These are phyloP conservation scores for Termitomyces sp. DNA, from an alignment of 768 basidiomycete species.

Conservation along the genomic window DNA sequence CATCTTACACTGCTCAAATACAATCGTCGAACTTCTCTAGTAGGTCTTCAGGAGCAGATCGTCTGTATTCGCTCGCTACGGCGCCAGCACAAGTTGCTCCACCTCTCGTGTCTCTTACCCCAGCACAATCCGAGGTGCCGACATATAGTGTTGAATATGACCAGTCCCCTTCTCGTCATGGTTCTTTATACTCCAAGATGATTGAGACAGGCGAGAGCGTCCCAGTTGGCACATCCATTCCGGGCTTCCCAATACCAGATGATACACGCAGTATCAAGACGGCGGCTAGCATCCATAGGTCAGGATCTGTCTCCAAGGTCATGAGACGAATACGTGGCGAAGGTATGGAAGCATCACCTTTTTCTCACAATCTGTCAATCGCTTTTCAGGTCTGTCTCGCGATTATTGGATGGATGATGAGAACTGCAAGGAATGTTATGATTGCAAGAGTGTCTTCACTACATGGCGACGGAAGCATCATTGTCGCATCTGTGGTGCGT, in stretches of 20 bases:
- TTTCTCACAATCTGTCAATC: neutral
- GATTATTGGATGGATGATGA: constrained; percentile 99
- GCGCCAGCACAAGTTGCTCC: constrained; percentile 61
- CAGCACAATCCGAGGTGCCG: constrained; percentile 74
- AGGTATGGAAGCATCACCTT: constrained; percentile 36
- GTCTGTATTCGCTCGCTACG: constrained; percentile 50
- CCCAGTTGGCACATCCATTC: constrained; percentile 70
- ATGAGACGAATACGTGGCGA: constrained; percentile 88
- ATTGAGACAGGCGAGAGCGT: constrained; percentile 51
- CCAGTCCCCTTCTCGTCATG: constrained; percentile 47
- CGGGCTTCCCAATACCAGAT: constrained; percentile 89
- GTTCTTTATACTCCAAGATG: constrained; percentile 42
- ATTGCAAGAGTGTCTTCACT: constrained; percentile 91
- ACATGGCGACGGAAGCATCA: constrained; percentile 96
- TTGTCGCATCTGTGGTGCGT: constrained; percentile 90
- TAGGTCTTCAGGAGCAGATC: constrained; percentile 43
- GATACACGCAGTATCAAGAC: constrained; percentile 86
- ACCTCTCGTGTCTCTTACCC: constrained; percentile 80
- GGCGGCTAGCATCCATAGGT: constrained; percentile 60
- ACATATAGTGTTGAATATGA: constrained; percentile 65
- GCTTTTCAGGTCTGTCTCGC: constrained; percentile 63
- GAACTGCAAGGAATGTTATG: constrained; percentile 92
- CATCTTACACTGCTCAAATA: constrained; percentile 42
- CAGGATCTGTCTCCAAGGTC: constrained; percentile 85
- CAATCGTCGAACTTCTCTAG: constrained; percentile 43